Percentiles rank a stretch among this genome's conserved stretches.
phyloP scores from a whole-genome alignment of 164 flowering plant species.

The Berberis vulgaris region DNA sequence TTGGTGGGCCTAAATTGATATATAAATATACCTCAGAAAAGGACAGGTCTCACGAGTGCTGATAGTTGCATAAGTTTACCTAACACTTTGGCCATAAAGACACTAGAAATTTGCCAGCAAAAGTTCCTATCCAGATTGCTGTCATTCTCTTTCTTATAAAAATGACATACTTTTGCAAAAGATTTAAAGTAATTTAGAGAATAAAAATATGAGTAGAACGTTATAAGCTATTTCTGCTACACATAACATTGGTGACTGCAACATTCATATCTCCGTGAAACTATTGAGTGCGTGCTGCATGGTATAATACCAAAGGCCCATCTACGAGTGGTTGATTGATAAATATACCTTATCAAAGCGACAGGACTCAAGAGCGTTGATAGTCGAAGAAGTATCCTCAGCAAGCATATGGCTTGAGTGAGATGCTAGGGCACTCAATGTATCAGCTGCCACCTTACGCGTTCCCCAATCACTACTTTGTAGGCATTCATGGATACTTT shows the following conservation, averaged over 20 bases:
- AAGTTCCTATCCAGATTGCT: too few relatives aligned
- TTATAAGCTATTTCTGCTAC: too few relatives aligned
- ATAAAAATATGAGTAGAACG: too few relatives aligned
- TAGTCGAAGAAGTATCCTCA: conserved; percentile 49
- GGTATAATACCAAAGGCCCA: not conserved
- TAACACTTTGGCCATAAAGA: too few relatives aligned
- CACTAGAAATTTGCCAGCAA: too few relatives aligned
- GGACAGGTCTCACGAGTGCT: too few relatives aligned
- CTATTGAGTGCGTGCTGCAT: not conserved
- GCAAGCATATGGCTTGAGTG: conserved; percentile 55
- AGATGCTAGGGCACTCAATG: conserved; percentile 56
- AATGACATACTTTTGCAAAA: too few relatives aligned
- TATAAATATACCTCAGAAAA: too few relatives aligned
- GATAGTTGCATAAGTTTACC: too few relatives aligned
- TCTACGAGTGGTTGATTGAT: not conserved
- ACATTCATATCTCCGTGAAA: not conserved
- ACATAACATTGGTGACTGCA: not conserved
- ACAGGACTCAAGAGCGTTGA: conserved; percentile 65
- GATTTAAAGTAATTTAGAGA: too few relatives aligned
- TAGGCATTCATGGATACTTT: conserved; percentile 71
- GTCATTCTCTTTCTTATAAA: too few relatives aligned
- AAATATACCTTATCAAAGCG: conserved; percentile 93
- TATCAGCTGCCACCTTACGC: conserved; percentile 93
- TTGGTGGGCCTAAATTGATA: too few relatives aligned
- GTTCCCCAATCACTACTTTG: conserved; percentile 91